Evolutionary conservation across 176 grass and related monocot species (phyloP).

Genomic region (Carex pumila): DNA sequence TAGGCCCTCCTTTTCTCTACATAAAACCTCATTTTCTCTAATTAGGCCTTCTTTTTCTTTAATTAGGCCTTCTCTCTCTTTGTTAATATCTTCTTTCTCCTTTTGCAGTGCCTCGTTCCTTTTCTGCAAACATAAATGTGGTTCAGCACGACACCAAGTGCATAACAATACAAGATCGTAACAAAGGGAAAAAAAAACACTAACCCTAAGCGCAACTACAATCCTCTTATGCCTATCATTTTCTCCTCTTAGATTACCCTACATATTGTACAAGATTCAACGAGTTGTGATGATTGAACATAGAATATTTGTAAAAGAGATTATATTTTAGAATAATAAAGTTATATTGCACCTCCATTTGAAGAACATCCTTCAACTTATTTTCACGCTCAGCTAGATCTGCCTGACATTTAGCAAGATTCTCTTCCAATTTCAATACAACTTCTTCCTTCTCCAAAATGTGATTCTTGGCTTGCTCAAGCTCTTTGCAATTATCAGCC

Average conservation of each 20-base stretch:
- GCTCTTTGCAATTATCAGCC: constrained; percentile 41
- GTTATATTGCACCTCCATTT: constrained; percentile 52
- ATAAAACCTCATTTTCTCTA: constrained; percentile 50
- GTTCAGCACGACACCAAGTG: neutral
- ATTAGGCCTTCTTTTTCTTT: constrained; percentile 43
- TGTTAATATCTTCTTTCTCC: constrained; percentile 50
- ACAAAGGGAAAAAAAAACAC: constrained; percentile 7
- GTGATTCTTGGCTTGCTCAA: constrained; percentile 59
- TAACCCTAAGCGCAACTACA: constrained; percentile 35
- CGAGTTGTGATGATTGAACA: neutral
- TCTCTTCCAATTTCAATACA: constrained; percentile 65
- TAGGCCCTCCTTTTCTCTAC: constrained; percentile 54
- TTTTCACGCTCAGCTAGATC: constrained; percentile 66
- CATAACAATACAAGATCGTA: neutral
- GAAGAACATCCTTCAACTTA: constrained; percentile 60
- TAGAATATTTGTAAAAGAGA: neutral
- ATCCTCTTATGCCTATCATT: constrained; percentile 48
- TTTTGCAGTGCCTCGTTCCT: constrained; percentile 38
- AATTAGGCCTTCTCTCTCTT: constrained; percentile 46
- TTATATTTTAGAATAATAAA: neutral
- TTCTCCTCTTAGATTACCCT: constrained; percentile 62
- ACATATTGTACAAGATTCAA: constrained; percentile 8
- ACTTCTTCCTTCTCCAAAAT: constrained; percentile 63
- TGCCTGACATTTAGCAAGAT: constrained; percentile 44
- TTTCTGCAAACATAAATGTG: constrained; percentile 35